These are phyloP conservation scores for Lactifluus rugatus DNA, from an alignment of 768 basidiomycete species.

Conservation along the genomic window DNA sequence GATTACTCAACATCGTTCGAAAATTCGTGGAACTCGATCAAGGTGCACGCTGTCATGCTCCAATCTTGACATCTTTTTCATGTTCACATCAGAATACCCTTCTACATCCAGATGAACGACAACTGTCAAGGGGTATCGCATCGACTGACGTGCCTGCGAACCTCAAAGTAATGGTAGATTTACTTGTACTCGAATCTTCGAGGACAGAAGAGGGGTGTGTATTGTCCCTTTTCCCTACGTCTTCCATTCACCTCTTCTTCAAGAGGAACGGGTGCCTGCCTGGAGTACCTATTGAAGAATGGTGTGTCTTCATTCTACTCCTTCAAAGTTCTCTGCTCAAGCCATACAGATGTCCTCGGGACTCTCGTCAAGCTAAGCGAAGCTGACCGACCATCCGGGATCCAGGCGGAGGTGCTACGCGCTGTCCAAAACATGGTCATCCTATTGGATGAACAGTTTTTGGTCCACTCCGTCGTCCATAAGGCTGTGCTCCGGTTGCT, in stretches of 20 bases:
- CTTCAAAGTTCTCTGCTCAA: conserved; percentile 1
- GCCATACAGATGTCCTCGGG: conserved; percentile 60
- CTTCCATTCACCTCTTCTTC: background rate
- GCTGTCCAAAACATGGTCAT: conserved; percentile 87
- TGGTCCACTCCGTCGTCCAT: conserved; percentile 86
- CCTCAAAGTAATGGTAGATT: conserved; percentile 73
- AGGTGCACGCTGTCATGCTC: conserved; percentile 34
- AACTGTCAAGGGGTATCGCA: conserved; percentile 68
- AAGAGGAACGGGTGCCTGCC: conserved; percentile 78
- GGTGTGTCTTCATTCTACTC: conserved; percentile 34
- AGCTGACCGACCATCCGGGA: conserved; percentile 76
- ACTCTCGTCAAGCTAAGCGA: conserved; percentile 82
- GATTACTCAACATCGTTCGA: conserved; percentile 70
- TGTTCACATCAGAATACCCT: conserved; percentile 54
- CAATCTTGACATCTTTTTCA: conserved; percentile 3
- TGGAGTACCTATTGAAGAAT: conserved; percentile 88
- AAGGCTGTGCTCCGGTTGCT: conserved; percentile 78
- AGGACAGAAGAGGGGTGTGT: conserved; percentile 82
- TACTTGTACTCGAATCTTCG: conserved; percentile 77
- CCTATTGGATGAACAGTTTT: conserved; percentile 85
- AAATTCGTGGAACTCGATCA: conserved; percentile 64
- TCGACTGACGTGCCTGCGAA: conserved; percentile 73
- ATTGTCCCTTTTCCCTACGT: background rate
- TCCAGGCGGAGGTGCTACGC: conserved; percentile 81
- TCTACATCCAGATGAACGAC: conserved; percentile 82